Evolutionary conservation across 2,329 filamentous ascomycete genomes (phyloP).

Genomic region (Hortaea sp.): DNA sequence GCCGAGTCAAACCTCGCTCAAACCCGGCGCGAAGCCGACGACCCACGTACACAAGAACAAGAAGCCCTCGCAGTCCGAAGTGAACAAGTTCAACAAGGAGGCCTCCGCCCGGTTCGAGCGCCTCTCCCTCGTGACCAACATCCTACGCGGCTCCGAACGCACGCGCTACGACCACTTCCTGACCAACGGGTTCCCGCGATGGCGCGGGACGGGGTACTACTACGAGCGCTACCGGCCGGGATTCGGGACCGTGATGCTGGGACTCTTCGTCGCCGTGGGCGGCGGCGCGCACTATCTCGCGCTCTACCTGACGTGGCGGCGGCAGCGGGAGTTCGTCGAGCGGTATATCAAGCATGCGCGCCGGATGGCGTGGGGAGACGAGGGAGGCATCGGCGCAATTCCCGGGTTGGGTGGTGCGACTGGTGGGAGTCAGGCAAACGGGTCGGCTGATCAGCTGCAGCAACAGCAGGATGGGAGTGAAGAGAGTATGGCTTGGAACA

Average conservation of each 20-base stretch:
- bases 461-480: conserved; percentile 20
- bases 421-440: conserved; percentile 10
- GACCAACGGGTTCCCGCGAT: conserved; percentile 82
- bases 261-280: conserved; percentile 71
- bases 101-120: conserved; percentile 77
- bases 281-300: conserved; percentile 81
- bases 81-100: conserved; percentile 67
- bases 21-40: conserved; percentile 44
- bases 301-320: conserved; percentile 76
- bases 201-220: conserved; percentile 98
- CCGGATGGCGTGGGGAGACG: conserved; percentile 82
- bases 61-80: conserved; percentile 61
- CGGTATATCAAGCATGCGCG: conserved; percentile 85
- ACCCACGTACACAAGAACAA: conserved; percentile 59
- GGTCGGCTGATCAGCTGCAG: conserved; percentile 13
- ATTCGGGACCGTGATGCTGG: conserved; percentile 70
- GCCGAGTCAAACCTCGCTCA: conserved; percentile 15
- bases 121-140: conserved; percentile 72
- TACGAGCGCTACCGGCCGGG: conserved; percentile 90
- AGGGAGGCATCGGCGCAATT: conserved; percentile 54
- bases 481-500: conserved; percentile 57
- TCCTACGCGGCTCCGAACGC: conserved; percentile 69
- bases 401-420: conserved; percentile 48
- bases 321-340: conserved; percentile 83
- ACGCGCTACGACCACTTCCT: conserved; percentile 94